Conservation (phyloP, 2,329 filamentous ascomycete species). For the Curvularia verruculosa region DNA sequence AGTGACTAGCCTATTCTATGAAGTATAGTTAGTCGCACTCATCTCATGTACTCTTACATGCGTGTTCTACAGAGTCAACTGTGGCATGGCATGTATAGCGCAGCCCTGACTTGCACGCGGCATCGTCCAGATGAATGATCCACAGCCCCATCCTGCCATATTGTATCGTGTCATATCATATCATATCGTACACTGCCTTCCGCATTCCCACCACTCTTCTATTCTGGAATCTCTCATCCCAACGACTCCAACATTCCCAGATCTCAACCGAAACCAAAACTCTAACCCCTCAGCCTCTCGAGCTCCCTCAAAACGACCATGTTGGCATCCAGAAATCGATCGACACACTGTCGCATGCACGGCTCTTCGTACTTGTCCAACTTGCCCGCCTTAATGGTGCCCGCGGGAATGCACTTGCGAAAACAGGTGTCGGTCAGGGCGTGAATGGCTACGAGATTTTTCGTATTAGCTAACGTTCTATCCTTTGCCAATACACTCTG, state of each 20-base stretch:
- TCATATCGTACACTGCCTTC: constrained; percentile 1
- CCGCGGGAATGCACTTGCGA: constrained; percentile 85
- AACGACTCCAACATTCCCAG: too few species aligned
- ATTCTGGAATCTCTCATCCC: too few species aligned
- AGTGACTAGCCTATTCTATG: neutral
- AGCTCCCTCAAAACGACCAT: constrained; percentile 84
- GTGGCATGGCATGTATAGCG: neutral
- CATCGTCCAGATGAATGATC: constrained; percentile 15
- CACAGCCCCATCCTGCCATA: neutral
- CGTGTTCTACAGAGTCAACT: neutral
- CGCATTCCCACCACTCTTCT: neutral
- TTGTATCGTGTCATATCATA: constrained; percentile 15
- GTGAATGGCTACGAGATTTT: constrained; percentile 63
- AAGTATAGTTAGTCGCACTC: neutral
- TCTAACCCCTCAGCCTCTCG: constrained; percentile 64
- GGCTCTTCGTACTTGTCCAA: constrained; percentile 79
- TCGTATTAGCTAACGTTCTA: too few species aligned
- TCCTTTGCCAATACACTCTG: neutral
- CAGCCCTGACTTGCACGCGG: neutral
- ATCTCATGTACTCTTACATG: neutral
- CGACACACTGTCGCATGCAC: constrained; percentile 91
- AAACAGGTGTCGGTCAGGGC: constrained; percentile 81
- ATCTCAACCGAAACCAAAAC: too few species aligned
- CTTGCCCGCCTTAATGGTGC: constrained; percentile 71
- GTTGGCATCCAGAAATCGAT: constrained; percentile 91